A percentile compares a stretch with the other conserved stretches of the same genome.
Conservation (phyloP, 2,329 filamentous ascomycete genomes). For the Colletotrichum sp. region DNA sequence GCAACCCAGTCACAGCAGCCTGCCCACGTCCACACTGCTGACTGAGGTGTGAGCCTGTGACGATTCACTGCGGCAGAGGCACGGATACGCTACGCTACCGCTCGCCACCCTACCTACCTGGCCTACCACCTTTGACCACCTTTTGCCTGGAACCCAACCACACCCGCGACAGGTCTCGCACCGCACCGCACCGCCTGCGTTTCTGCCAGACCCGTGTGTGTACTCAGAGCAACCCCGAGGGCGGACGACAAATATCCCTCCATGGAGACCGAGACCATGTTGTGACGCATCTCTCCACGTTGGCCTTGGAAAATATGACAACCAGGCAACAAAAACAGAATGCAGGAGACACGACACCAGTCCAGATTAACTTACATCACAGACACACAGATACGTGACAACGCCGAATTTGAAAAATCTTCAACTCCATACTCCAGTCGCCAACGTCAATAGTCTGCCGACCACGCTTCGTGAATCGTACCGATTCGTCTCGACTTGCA, state of each 20-base stretch:
- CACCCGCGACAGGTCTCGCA: background rate
- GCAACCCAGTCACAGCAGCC: background rate
- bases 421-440: background rate
- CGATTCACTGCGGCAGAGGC: background rate
- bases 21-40: background rate
- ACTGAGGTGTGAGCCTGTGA: background rate
- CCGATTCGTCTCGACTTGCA: background rate
- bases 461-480: background rate
- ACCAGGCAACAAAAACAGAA: background rate
- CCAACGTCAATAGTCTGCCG: background rate
- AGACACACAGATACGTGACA: background rate
- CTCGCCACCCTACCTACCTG: background rate
- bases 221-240: background rate
- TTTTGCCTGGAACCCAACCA: background rate
- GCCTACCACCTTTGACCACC: background rate
- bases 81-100: background rate
- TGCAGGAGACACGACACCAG: background rate
- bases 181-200: background rate
- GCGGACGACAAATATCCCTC: background rate
- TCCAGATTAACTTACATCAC: background rate
- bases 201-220: background rate
- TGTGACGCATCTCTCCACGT: background rate
- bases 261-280: background rate
- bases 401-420: background rate
- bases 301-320: background rate